A percentile compares a stretch with the other conserved stretches of the same genome.
These are phyloP conservation scores for Auricularia cornea DNA, from an alignment of 768 basidiomycete genomes.

Conservation along the genomic window DNA sequence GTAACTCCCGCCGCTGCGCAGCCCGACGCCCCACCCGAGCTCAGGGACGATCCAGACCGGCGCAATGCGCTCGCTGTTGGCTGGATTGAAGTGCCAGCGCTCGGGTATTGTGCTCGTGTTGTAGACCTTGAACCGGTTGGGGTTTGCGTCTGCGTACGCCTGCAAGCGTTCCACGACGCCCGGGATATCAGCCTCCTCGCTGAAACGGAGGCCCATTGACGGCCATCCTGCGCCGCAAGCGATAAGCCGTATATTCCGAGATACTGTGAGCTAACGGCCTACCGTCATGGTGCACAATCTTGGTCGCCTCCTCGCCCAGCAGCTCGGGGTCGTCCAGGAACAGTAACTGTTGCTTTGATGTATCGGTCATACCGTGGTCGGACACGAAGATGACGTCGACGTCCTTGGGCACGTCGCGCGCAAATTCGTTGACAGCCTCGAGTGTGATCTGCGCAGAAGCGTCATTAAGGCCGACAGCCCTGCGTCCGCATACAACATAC, in stretches of 20 bases:
- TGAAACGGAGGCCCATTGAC: conserved; percentile 76
- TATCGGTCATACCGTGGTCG: conserved; percentile 89
- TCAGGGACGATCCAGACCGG: conserved; percentile 80
- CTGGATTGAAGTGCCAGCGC: conserved; percentile 59
- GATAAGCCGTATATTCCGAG: too few relatives aligned
- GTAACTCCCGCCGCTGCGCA: not conserved
- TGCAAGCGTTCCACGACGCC: conserved; percentile 48
- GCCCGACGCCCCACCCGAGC: conserved; percentile 49
- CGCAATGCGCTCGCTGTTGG: conserved; percentile 63
- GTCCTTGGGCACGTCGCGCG: conserved; percentile 58
- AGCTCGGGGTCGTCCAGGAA: conserved; percentile 66
- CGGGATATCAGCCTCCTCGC: conserved; percentile 43
- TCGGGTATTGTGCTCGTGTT: conserved; percentile 75
- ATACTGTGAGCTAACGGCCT: not conserved
- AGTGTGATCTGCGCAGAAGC: conserved; percentile 46
- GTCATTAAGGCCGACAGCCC: not conserved
- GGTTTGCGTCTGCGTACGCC: conserved; percentile 41
- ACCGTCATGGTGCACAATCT: conserved; percentile 69
- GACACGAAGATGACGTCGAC: conserved; percentile 87
- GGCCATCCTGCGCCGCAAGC: conserved; percentile 68
- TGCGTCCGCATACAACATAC: too few relatives aligned
- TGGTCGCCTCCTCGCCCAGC: conserved; percentile 53
- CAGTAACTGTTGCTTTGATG: conserved; percentile 63
- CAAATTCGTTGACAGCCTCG: conserved; percentile 60
- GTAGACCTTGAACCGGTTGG: conserved; percentile 69